These are phyloP conservation scores for Beauveria scarabaeidicola DNA, from an alignment of 2,329 filamentous ascomycete genomes.

Conservation along the genomic window DNA sequence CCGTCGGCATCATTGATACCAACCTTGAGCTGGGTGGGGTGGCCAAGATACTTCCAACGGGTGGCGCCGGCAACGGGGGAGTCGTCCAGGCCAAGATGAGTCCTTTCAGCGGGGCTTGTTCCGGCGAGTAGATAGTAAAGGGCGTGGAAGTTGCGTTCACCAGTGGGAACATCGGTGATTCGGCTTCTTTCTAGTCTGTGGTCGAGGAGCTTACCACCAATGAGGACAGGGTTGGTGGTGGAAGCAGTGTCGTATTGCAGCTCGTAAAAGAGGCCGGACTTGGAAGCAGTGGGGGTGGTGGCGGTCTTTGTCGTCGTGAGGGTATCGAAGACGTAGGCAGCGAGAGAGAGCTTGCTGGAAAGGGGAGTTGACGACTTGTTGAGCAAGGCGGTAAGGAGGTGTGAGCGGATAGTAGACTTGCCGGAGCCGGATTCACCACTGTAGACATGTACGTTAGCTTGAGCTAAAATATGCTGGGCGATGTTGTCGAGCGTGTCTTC, in stretches of 20 bases:
- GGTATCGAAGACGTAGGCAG: constrained; percentile 90
- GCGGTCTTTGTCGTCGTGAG: constrained; percentile 95
- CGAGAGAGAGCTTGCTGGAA: constrained; percentile 86
- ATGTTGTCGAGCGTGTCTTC: constrained; percentile 26
- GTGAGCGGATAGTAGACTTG: constrained; percentile 89
- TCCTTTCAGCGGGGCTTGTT: constrained; percentile 82
- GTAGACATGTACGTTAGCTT: constrained; percentile 18
- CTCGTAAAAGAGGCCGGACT: constrained; percentile 91
- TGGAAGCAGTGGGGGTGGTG: constrained; percentile 90
- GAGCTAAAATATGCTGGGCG: too few species aligned
- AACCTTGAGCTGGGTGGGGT: constrained; percentile 93
- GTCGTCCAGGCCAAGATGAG: constrained; percentile 62
- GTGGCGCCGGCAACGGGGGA: constrained; percentile 52
- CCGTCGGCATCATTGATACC: constrained; percentile 94
- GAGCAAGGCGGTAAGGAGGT: constrained; percentile 76
- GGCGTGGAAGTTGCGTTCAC: constrained; percentile 92
- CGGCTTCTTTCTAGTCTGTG: constrained; percentile 88
- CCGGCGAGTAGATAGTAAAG: constrained; percentile 92
- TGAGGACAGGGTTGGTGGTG: constrained; percentile 73
- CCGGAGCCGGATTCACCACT: constrained; percentile 94
- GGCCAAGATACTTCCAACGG: constrained; percentile 92
- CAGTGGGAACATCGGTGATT: constrained; percentile 84
- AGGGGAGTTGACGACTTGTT: constrained; percentile 87
- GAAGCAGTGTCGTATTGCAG: constrained; percentile 91
- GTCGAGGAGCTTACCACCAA: constrained; percentile 90